These are phyloP conservation scores for Pisolithus orientalis DNA, from an alignment of 768 basidiomycete genomes.

Conservation along the genomic window DNA sequence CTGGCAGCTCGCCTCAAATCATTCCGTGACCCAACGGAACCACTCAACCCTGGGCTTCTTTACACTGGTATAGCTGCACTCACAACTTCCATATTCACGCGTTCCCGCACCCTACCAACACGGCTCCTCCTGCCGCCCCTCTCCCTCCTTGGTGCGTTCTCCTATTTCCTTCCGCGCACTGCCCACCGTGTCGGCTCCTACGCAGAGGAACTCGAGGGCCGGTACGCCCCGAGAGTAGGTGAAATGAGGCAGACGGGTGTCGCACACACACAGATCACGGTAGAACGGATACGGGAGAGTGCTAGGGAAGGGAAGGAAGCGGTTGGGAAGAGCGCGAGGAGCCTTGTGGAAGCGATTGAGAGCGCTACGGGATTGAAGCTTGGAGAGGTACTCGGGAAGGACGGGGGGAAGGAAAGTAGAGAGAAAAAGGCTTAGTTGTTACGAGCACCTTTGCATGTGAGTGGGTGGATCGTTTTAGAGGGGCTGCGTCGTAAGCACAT, in stretches of 20 bases:
- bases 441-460: too few species aligned
- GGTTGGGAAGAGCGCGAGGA: conserved; percentile 39
- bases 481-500: too few species aligned
- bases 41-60: conserved; percentile 81
- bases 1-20: conserved; percentile 70
- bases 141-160: conserved; percentile 60
- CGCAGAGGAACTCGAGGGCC: conserved; percentile 62
- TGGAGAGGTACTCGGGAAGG: conserved; percentile 49
- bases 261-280: conserved; percentile 53
- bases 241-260: conserved; percentile 61
- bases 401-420: not conserved
- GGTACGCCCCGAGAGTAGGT: conserved; percentile 62
- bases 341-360: conserved; percentile 52
- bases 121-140: conserved; percentile 73
- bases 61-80: conserved; percentile 88
- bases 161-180: conserved; percentile 86
- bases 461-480: too few species aligned
- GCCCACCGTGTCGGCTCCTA: conserved; percentile 63
- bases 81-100: conserved; percentile 80
- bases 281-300: conserved; percentile 50
- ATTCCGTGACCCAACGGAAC: conserved; percentile 73
- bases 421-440: not conserved
- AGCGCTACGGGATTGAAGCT: conserved; percentile 70
- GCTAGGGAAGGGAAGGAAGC: conserved; percentile 40
- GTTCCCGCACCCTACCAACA: conserved; percentile 63